Conservation (phyloP, 495 filamentous ascomycete genomes). For the Articulospora tetracladia region DNA sequence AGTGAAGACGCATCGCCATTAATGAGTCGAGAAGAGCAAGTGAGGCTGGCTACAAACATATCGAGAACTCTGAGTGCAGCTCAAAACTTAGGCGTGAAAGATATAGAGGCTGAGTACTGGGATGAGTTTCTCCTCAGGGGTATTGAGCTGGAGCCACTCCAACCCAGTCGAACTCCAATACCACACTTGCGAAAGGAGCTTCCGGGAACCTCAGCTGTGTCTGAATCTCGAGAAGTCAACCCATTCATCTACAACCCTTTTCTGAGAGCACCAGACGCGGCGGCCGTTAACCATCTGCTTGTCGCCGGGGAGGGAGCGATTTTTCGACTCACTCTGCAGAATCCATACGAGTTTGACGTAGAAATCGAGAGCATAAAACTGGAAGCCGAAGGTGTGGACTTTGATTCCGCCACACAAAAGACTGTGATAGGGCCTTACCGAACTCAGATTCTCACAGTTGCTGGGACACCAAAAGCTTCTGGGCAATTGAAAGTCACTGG, state of each 20-base stretch:
- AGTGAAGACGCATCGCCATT: slow-evolving; percentile 57
- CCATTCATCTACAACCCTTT: slow-evolving; percentile 95
- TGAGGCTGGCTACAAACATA: slow-evolving; percentile 75
- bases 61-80: slow-evolving; percentile 74
- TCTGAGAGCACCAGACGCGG: slow-evolving; percentile 57
- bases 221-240: slow-evolving; percentile 50
- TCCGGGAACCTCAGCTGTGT: slow-evolving; percentile 51
- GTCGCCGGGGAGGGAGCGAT: slow-evolving; percentile 71
- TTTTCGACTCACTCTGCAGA: slow-evolving; percentile 83
- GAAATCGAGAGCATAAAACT: slow-evolving; percentile 81
- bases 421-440: slow-evolving; percentile 74
- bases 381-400: slow-evolving; percentile 63
- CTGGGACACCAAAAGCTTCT: slow-evolving; percentile 58
- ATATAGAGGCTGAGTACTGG: slow-evolving; percentile 85
- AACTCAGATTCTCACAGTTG: slow-evolving; percentile 71
- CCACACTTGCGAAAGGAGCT: slow-evolving; percentile 70
- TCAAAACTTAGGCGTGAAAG: slow-evolving; percentile 62
- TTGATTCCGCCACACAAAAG: slow-evolving; percentile 60
- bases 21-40: slow-evolving; percentile 78
- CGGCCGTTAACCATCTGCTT: slow-evolving; percentile 57
- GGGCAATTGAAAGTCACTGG: slow-evolving; percentile 73
- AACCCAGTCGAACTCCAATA: slow-evolving; percentile 52
- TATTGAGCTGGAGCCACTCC: slow-evolving; percentile 57
- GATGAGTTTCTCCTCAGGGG: slow-evolving; percentile 90
- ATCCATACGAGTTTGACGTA: slow-evolving; percentile 89